phyloP scores from a whole-genome alignment of 306 rosid species.

The Sechiopsis laciniata region DNA sequence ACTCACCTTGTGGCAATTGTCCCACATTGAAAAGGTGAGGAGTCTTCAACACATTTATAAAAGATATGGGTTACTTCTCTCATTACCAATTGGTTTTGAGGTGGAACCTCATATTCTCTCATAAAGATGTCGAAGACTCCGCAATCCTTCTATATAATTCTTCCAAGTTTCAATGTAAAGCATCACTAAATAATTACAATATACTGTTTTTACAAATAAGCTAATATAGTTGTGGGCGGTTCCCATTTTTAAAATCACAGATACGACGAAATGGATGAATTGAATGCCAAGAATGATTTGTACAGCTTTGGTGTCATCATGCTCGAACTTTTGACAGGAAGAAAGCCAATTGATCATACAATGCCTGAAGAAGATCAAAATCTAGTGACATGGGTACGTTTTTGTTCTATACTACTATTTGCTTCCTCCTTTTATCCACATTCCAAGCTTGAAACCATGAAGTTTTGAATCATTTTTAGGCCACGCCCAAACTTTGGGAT shows the following conservation, averaged over 20 bases:
- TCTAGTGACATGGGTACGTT: slow-evolving; percentile 79
- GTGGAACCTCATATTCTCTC: too few species aligned
- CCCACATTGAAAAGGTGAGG: too few species aligned
- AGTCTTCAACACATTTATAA: too few species aligned
- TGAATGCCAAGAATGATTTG: slow-evolving; percentile 86
- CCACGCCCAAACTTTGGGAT: slow-evolving; percentile 91
- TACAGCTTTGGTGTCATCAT: slow-evolving; percentile 88
- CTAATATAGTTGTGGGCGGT: not conserved
- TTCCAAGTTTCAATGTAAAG: not conserved
- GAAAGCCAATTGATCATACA: slow-evolving; percentile 94
- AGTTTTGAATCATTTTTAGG: slow-evolving; percentile 42
- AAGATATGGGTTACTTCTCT: too few species aligned
- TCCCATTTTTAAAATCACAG: slow-evolving; percentile 29
- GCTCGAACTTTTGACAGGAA: slow-evolving; percentile 84
- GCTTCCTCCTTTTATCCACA: not conserved
- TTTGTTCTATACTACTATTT: slow-evolving; percentile 20
- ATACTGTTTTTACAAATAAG: not conserved
- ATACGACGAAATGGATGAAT: slow-evolving; percentile 87
- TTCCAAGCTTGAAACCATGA: slow-evolving; percentile 24
- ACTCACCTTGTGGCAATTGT: too few species aligned
- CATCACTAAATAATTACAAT: too few species aligned
- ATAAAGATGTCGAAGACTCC: too few species aligned
- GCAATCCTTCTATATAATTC: slow-evolving; percentile 7
- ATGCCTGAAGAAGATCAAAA: slow-evolving; percentile 91
- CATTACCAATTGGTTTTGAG: too few species aligned